These are phyloP conservation scores for Sclerospora graminicola DNA, from an alignment of 352 stramenopile species.

Conservation along the genomic window DNA sequence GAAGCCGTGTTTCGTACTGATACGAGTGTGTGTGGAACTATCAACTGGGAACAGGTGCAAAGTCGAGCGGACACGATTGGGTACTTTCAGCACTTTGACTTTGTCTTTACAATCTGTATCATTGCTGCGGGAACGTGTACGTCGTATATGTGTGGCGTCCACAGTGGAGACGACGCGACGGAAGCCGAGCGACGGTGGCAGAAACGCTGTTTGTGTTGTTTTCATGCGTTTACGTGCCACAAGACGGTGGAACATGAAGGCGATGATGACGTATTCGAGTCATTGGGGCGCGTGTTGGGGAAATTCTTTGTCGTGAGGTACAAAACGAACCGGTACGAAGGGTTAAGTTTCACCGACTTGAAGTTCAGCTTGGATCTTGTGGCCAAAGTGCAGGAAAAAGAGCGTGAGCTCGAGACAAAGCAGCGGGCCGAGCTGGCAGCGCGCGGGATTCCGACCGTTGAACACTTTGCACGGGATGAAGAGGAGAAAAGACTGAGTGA, in stretches of 20 bases:
- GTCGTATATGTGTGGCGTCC: constrained; percentile 59
- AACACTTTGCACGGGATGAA: constrained; percentile 26
- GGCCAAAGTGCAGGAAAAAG: constrained; percentile 40
- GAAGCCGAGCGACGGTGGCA: constrained; percentile 62
- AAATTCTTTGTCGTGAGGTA: constrained; percentile 72
- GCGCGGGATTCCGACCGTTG: constrained; percentile 11
- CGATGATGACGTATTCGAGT: constrained; percentile 62
- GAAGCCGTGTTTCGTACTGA: constrained; percentile 38
- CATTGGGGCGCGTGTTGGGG: constrained; percentile 45
- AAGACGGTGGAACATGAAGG: constrained; percentile 24
- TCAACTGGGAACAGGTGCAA: constrained; percentile 40
- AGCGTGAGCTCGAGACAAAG: constrained; percentile 29
- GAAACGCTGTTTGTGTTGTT: constrained; percentile 47
- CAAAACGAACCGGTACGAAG: constrained; percentile 51
- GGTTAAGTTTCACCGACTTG: constrained; percentile 61
- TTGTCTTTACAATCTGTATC: constrained; percentile 41
- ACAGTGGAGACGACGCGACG: constrained; percentile 36
- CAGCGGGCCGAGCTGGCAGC: constrained; percentile 15
- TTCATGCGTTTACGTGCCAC: constrained; percentile 45
- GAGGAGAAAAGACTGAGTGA: constrained; percentile 42
- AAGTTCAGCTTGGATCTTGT: constrained; percentile 61
- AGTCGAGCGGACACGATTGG: constrained; percentile 43
- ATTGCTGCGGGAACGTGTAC: constrained; percentile 30
- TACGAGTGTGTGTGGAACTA: constrained; percentile 36
- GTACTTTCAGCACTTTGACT: constrained; percentile 64